Conservation (phyloP, 768 basidiomycete species). For the Sporobolomyces pararoseus region DNA sequence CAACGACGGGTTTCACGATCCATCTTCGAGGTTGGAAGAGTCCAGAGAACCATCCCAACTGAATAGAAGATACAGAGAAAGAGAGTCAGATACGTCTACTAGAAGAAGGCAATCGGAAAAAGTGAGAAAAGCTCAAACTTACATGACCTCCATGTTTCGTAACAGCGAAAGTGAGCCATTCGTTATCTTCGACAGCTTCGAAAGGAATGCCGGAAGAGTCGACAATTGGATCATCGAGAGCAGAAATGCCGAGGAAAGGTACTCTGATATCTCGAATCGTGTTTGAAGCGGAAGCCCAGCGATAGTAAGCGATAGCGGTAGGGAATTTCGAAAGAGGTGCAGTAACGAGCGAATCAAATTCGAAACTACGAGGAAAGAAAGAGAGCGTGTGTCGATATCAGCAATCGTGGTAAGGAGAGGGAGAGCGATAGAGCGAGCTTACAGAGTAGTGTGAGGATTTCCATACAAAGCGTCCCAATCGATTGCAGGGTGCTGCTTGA, state of each 20-base stretch:
- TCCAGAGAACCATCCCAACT: conserved; percentile 65
- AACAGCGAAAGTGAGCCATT: conserved; percentile 59
- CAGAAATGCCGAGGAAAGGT: conserved; percentile 71
- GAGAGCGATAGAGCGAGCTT: neutral
- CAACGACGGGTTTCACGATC: conserved; percentile 67
- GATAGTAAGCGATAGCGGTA: conserved; percentile 52
- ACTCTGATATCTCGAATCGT: conserved; percentile 61
- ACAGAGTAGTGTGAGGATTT: conserved; percentile 42
- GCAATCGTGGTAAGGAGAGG: too few relatives aligned
- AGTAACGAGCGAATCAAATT: conserved; percentile 55
- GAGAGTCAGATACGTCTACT: neutral
- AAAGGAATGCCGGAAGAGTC: conserved; percentile 52
- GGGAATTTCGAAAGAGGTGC: conserved; percentile 55
- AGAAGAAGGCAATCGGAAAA: neutral
- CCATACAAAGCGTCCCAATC: conserved; percentile 34
- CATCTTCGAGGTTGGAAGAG: conserved; percentile 53
- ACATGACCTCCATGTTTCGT: conserved; percentile 65
- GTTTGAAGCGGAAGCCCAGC: conserved; percentile 58
- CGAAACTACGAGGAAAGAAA: conserved; percentile 21
- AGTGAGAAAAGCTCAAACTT: neutral
- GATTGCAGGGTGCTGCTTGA: conserved; percentile 25
- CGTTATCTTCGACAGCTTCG: conserved; percentile 37
- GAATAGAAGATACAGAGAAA: neutral
- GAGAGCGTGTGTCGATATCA: neutral
- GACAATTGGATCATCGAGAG: conserved; percentile 75